These are phyloP conservation scores for Ajuga chamaepitys DNA, from an alignment of 257 asterid genomes.

Conservation along the genomic window DNA sequence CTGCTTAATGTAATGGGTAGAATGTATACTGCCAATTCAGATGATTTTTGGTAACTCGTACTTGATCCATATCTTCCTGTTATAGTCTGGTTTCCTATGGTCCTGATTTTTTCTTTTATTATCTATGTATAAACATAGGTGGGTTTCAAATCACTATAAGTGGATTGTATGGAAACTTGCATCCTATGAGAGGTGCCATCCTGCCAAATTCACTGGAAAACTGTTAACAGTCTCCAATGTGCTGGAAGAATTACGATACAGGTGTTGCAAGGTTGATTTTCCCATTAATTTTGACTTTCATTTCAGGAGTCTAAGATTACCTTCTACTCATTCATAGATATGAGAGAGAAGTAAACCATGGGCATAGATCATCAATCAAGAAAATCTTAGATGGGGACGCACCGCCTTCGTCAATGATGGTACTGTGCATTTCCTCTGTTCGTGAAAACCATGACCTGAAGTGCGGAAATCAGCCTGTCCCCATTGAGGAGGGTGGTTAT, in stretches of 20 bases:
- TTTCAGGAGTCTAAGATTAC: conserved; percentile 8
- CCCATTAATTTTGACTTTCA: conserved; percentile 2
- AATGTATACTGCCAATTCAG: background rate
- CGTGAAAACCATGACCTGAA: conserved; percentile 29
- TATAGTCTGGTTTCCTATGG: background rate
- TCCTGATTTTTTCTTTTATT: background rate
- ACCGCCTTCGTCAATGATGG: conserved; percentile 77
- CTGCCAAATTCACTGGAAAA: conserved; percentile 60
- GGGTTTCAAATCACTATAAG: conserved; percentile 88
- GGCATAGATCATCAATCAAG: conserved; percentile 85
- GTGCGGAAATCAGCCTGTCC: conserved; percentile 31
- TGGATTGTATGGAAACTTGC: conserved; percentile 97
- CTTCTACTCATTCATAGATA: conserved; percentile 41
- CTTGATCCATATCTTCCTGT: conserved; percentile 5
- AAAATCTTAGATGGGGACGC: conserved; percentile 84
- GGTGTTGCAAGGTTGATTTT: conserved; percentile 36
- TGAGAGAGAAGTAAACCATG: conserved; percentile 90
- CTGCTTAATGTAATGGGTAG: background rate
- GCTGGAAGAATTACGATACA: conserved; percentile 80
- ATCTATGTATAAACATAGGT: conserved; percentile 36
- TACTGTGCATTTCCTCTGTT: conserved; percentile 74
- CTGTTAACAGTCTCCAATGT: conserved; percentile 64
- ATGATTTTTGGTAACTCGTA: background rate
- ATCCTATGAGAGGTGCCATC: conserved; percentile 81
- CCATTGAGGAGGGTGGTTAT: conserved; percentile 23